Percentiles rank a stretch among this genome's conserved stretches.
Evolutionary conservation across 1,139 yeast genomes (phyloP).

Genomic region (Kodamaea ohmeri): DNA sequence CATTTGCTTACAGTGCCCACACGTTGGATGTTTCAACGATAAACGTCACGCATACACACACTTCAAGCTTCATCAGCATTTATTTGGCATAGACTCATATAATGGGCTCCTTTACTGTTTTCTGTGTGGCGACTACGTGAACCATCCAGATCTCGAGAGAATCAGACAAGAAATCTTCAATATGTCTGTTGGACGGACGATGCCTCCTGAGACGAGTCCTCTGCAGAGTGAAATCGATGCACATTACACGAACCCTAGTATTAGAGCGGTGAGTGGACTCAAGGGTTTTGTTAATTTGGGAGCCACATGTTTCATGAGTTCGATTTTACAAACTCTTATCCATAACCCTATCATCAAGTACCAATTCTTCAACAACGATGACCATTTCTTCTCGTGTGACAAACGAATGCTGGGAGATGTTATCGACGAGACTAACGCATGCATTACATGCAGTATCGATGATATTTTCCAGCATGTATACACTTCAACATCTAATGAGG

Average conservation of each 20-base stretch:
- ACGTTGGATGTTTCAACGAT: slow-evolving; percentile 63
- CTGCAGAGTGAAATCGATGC: slow-evolving; percentile 10
- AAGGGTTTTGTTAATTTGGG: slow-evolving; percentile 92
- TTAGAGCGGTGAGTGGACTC: slow-evolving; percentile 67
- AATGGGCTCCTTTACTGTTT: slow-evolving; percentile 70
- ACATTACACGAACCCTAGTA: slow-evolving; percentile 47
- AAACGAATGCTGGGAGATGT: slow-evolving; percentile 21
- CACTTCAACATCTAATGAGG: slow-evolving; percentile 52
- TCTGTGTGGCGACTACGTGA: slow-evolving; percentile 69
- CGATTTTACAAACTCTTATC: slow-evolving; percentile 76
- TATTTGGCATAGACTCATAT: slow-evolving; percentile 65
- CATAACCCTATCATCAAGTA: slow-evolving; percentile 85
- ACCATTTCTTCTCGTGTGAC: slow-evolving; percentile 43
- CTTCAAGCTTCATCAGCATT: slow-evolving; percentile 60
- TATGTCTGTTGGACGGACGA: not conserved
- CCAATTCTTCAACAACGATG: slow-evolving; percentile 70
- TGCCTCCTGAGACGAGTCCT: not conserved
- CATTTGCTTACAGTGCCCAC: slow-evolving; percentile 79
- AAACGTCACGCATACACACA: slow-evolving; percentile 61
- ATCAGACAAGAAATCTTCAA: slow-evolving; percentile 38
- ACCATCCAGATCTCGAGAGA: slow-evolving; percentile 55
- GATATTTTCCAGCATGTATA: slow-evolving; percentile 67
- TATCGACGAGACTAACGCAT: slow-evolving; percentile 44
- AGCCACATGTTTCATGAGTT: slow-evolving; percentile 94
- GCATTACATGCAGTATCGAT: slow-evolving; percentile 84